phyloP scores from a whole-genome alignment of 2,329 filamentous ascomycete species.

The Didymella lethalis region DNA sequence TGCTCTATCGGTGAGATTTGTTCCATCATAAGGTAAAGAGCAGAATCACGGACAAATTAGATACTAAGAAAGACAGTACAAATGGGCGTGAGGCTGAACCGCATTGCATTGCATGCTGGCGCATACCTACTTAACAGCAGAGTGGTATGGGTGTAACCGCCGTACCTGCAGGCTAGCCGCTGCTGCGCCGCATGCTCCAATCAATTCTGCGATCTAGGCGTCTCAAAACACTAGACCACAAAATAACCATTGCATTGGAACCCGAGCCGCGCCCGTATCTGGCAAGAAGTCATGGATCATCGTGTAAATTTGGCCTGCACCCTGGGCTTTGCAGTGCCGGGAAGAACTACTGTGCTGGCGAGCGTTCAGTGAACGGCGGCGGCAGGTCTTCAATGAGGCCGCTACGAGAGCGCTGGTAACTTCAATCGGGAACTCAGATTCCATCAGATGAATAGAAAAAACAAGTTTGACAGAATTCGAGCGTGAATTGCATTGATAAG shows the following conservation, averaged over 20 bases:
- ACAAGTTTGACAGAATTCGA: neutral
- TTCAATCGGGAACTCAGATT: neutral
- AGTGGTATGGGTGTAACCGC: slow-evolving; percentile 15
- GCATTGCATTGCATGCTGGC: slow-evolving; percentile 9
- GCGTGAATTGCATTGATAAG: no score
- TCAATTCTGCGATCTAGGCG: slow-evolving; percentile 5
- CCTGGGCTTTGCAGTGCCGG: neutral
- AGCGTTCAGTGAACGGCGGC: neutral
- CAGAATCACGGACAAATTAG: no score
- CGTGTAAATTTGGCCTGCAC: slow-evolving; percentile 5
- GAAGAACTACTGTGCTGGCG: neutral
- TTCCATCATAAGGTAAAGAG: neutral
- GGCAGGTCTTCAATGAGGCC: neutral
- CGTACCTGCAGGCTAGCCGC: slow-evolving; percentile 14
- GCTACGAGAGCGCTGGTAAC: neutral
- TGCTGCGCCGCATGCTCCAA: slow-evolving; percentile 21
- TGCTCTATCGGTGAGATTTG: neutral
- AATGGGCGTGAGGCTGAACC: slow-evolving; percentile 2
- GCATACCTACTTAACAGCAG: slow-evolving; percentile 16
- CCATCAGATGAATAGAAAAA: neutral
- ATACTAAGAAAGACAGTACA: no score
- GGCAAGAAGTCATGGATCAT: slow-evolving; percentile 5
- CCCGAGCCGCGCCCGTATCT: slow-evolving; percentile 9
- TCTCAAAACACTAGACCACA: slow-evolving; percentile 11
- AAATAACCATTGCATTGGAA: slow-evolving; percentile 6